Percentiles rank a stretch among this genome's conserved stretches.
Evolutionary conservation across 371 early-diverging fungal species (phyloP).

Genomic region (Rhizopus sp.): DNA sequence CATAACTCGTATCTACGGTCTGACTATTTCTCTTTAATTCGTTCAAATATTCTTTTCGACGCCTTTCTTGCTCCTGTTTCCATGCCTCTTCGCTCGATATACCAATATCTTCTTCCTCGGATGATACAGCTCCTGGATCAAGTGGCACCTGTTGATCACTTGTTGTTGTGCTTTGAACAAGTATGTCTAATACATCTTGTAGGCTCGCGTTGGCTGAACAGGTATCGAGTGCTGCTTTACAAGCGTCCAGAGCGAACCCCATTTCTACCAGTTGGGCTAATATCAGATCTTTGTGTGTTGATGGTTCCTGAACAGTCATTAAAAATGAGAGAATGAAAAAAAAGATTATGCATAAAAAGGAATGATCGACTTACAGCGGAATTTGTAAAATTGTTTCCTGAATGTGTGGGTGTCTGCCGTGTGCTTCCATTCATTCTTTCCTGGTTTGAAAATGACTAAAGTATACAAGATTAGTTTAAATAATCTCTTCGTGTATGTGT

Average conservation of each 20-base stretch:
- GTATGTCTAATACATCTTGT: constrained; percentile 61
- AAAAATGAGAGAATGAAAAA: not conserved
- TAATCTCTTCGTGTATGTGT: too few species aligned
- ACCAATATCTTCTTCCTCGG: constrained; percentile 41
- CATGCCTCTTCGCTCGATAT: constrained; percentile 62
- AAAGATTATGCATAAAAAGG: not conserved
- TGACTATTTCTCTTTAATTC: constrained; percentile 17
- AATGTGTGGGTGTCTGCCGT: not conserved
- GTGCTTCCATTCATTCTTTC: not conserved
- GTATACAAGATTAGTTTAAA: too few species aligned
- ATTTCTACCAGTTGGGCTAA: constrained; percentile 74
- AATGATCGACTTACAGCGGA: not conserved
- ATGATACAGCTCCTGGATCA: not conserved
- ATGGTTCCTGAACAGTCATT: not conserved
- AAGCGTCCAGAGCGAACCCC: constrained; percentile 72
- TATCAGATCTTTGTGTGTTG: constrained; percentile 16
- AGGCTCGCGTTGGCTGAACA: constrained; percentile 56
- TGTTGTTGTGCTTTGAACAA: constrained; percentile 60
- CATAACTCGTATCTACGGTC: constrained; percentile 11
- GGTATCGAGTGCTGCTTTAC: constrained; percentile 66
- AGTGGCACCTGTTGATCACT: constrained; percentile 4
- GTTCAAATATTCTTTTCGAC: constrained; percentile 18
- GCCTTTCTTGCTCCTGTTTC: constrained; percentile 31
- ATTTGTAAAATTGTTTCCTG: not conserved
- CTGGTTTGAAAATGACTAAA: not conserved